Evolutionary conservation across 805 yeast genomes (phyloP).

Genomic region (Saturnispora saitoi): DNA sequence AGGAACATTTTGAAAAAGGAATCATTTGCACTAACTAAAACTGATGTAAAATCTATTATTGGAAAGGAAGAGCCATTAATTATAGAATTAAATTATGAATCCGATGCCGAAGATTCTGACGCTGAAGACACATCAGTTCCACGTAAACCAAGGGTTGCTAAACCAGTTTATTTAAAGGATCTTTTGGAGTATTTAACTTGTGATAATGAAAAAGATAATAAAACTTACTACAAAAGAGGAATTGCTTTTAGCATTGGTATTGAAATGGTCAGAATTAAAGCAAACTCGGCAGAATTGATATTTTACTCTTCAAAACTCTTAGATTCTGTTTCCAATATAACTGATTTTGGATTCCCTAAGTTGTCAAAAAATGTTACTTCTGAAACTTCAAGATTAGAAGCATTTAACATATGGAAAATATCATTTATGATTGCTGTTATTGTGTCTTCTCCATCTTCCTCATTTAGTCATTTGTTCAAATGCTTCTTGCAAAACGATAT

Average conservation of each 20-base stretch:
- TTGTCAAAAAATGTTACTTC: neutral
- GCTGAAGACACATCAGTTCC: slow-evolving; percentile 37
- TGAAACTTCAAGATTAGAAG: slow-evolving; percentile 36
- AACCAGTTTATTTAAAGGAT: slow-evolving; percentile 68
- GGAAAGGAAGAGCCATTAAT: slow-evolving; percentile 8
- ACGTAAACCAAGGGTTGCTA: slow-evolving; percentile 28
- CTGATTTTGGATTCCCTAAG: slow-evolving; percentile 29
- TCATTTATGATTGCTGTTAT: slow-evolving; percentile 57
- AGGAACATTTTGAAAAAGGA: neutral
- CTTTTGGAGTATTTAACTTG: slow-evolving; percentile 47
- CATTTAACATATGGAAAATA: slow-evolving; percentile 60
- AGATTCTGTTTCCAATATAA: slow-evolving; percentile 41
- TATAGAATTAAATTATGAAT: slow-evolving; percentile 16
- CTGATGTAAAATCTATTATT: slow-evolving; percentile 6
- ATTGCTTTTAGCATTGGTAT: slow-evolving; percentile 47
- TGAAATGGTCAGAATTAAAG: slow-evolving; percentile 57
- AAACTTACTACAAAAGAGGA: slow-evolving; percentile 40
- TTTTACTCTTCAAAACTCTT: slow-evolving; percentile 50
- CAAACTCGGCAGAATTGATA: slow-evolving; percentile 52
- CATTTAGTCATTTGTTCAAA: slow-evolving; percentile 38
- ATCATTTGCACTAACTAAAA: neutral
- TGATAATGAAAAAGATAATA: slow-evolving; percentile 34
- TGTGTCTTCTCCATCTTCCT: slow-evolving; percentile 34
- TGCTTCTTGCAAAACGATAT: slow-evolving; percentile 63
- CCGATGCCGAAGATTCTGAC: slow-evolving; percentile 39